A percentile compares a stretch with the other conserved stretches of the same genome.
These are phyloP conservation scores for Xylaria sp. DNA, from an alignment of 495 filamentous ascomycete genomes.

Conservation along the genomic window DNA sequence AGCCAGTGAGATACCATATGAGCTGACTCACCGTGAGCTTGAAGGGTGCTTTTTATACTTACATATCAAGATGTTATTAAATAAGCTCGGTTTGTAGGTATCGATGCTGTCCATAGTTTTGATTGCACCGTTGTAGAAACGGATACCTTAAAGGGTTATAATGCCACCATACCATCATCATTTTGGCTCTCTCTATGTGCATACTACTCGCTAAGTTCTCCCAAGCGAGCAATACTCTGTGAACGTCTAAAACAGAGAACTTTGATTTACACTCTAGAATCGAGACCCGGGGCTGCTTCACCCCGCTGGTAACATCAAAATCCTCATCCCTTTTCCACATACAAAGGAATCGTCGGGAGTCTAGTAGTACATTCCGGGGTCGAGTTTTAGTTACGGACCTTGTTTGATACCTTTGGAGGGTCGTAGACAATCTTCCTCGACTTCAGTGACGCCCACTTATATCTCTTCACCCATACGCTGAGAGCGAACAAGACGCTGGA, in stretches of 20 bases:
- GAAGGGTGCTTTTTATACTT: background rate
- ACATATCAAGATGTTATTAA: background rate
- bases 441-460: constrained; percentile 98
- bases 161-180: constrained; percentile 2
- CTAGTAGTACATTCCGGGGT: constrained; percentile 54
- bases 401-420: constrained; percentile 62
- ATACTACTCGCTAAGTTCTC: constrained; percentile 16
- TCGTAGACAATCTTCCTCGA: constrained; percentile 90
- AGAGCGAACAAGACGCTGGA: constrained; percentile 79
- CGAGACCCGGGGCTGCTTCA: constrained; percentile 36
- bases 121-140: background rate
- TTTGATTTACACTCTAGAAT: constrained; percentile 48
- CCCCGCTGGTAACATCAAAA: constrained; percentile 32
- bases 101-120: background rate
- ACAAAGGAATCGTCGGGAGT: constrained; percentile 46
- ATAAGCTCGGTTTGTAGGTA: background rate
- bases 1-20: background rate
- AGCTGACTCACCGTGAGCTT: background rate
- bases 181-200: constrained; percentile 13
- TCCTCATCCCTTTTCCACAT: constrained; percentile 44
- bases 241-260: constrained; percentile 42
- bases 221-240: constrained; percentile 15
- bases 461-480: constrained; percentile 97
- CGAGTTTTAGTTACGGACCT: constrained; percentile 45
- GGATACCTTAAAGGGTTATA: background rate